These are phyloP conservation scores for Prototheca cutis DNA, from an alignment of 163 green algal genomes.

Conservation along the genomic window DNA sequence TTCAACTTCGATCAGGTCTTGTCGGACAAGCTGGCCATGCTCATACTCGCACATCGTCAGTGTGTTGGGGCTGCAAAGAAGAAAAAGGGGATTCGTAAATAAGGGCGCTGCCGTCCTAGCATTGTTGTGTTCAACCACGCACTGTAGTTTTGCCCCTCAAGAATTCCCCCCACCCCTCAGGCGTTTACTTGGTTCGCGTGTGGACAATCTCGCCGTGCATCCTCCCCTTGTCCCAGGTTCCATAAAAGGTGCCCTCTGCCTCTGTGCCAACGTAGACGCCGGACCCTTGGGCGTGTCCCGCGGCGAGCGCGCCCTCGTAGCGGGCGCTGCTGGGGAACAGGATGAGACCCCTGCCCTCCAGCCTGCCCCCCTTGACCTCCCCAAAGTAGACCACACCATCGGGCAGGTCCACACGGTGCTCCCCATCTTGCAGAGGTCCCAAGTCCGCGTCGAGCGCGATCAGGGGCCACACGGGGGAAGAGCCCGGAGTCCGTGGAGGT, in stretches of 20 bases:
- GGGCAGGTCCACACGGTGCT: not conserved
- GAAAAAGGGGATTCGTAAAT: no score
- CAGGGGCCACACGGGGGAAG: no score
- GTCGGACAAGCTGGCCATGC: no score
- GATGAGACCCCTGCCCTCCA: not conserved
- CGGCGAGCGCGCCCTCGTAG: constrained; percentile 89
- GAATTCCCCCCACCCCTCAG: no score
- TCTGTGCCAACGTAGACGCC: constrained; percentile 72
- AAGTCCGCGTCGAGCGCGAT: no score
- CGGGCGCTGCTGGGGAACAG: constrained; percentile 20
- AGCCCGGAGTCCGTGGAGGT: no score
- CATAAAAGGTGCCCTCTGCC: constrained; percentile 70
- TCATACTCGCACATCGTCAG: no score
- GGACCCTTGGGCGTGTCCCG: constrained; percentile 65
- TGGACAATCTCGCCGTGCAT: constrained; percentile 67
- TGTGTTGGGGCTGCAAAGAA: no score
- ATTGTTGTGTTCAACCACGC: no score
- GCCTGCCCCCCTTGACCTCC: not conserved
- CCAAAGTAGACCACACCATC: not conserved
- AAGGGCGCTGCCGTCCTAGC: no score
- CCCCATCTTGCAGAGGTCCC: not conserved
- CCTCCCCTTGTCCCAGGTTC: constrained; percentile 61
- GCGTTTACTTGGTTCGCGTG: not conserved
- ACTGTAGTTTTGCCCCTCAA: no score
- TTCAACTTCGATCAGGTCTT: no score